A percentile compares a stretch with the other conserved stretches of the same genome.
Conservation (phyloP, 306 rosid genomes). For the Sechiopsis laciniata region DNA sequence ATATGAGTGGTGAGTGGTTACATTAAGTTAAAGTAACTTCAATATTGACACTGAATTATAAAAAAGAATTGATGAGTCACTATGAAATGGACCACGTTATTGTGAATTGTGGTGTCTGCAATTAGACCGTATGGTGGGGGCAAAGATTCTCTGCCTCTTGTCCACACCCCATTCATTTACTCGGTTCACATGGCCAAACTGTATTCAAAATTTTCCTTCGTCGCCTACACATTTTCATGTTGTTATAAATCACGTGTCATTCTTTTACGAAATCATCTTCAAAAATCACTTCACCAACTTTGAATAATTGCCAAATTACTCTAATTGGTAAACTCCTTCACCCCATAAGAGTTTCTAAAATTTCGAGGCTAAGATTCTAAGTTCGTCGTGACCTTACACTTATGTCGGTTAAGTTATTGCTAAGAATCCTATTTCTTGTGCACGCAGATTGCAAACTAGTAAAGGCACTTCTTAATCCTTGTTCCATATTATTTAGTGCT, state of each 20-base stretch:
- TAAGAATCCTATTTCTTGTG: no score
- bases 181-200: not conserved
- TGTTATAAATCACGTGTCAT: no score
- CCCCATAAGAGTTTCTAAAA: no score
- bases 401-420: no score
- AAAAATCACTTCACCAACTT: no score
- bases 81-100: not conserved
- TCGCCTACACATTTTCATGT: not conserved
- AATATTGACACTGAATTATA: no score
- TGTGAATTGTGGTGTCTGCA: not conserved
- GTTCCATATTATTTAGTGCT: not conserved
- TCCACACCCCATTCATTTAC: not conserved
- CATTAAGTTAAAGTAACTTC: no score
- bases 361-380: no score
- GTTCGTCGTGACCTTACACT: no score
- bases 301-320: no score
- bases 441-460: not conserved
- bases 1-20: not conserved
- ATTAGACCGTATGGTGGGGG: not conserved
- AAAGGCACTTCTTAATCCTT: not conserved
- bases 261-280: no score
- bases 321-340: no score
- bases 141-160: slow-evolving; percentile 14
- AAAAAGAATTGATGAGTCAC: not conserved
- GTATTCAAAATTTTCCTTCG: not conserved